Evolutionary conservation across 495 filamentous ascomycete genomes (phyloP).

Genomic region (Massariosphaeria phaeospora): DNA sequence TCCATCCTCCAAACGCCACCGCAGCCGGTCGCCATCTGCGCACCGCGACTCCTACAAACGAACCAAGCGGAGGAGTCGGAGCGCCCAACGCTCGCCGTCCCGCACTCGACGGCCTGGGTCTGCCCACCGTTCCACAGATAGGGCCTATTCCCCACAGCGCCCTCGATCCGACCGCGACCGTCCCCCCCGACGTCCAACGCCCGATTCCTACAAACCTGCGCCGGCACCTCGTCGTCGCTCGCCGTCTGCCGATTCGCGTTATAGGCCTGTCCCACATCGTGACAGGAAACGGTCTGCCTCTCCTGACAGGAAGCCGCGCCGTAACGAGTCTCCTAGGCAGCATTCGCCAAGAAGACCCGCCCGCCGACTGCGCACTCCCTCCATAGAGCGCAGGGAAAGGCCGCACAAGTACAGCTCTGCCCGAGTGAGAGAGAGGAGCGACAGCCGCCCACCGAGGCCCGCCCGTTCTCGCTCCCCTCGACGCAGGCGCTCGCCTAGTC

Average conservation of each 20-base stretch:
- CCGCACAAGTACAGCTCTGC: constrained; percentile 10
- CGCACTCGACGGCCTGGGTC: constrained; percentile 20
- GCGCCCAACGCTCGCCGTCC: constrained; percentile 31
- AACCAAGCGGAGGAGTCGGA: constrained; percentile 33
- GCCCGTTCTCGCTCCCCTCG: constrained; percentile 27
- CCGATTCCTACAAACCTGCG: constrained; percentile 33
- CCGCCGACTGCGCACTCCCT: constrained; percentile 21
- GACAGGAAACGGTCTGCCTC: constrained; percentile 22
- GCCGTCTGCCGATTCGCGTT: constrained; percentile 34
- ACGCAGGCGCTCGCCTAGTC: constrained; percentile 15
- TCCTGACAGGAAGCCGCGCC: constrained; percentile 25
- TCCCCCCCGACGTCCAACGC: constrained; percentile 22
- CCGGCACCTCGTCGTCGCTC: constrained; percentile 32
- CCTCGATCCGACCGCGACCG: constrained; percentile 31
- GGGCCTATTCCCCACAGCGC: constrained; percentile 34
- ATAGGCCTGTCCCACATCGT: constrained; percentile 23
- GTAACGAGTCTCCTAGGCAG: constrained; percentile 28
- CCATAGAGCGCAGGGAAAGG: constrained; percentile 21
- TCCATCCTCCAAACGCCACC: constrained; percentile 35
- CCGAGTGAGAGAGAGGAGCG: constrained; percentile 14
- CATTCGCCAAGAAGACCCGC: constrained; percentile 24
- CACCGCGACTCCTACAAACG: constrained; percentile 26
- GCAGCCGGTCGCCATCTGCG: constrained; percentile 32
- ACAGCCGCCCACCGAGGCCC: constrained; percentile 8
- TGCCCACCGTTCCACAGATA: constrained; percentile 25